Conservation (phyloP, 2,329 filamentous ascomycete species). For the Fonsecaea monophora region DNA sequence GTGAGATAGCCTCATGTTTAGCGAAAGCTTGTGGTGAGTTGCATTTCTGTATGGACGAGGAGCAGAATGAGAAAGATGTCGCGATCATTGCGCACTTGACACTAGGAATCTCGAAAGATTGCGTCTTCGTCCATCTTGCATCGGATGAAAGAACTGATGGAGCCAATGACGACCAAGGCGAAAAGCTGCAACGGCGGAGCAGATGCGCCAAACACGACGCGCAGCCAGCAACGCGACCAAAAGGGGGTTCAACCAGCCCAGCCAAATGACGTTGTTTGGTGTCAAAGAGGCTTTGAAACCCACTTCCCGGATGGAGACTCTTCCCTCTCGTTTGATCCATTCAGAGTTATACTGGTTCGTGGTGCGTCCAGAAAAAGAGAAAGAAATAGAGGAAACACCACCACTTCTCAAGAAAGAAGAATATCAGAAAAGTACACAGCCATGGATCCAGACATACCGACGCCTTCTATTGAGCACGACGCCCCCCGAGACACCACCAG, state of each 20-base stretch:
- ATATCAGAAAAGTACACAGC: neutral
- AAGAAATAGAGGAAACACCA: neutral
- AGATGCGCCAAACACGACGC: neutral
- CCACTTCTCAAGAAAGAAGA: neutral
- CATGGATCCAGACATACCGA: conserved; percentile 39
- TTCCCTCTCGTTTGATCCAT: conserved; percentile 6
- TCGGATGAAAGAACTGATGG: neutral
- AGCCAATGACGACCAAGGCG: neutral
- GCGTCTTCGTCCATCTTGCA: conserved; percentile 1
- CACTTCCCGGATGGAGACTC: conserved; percentile 1
- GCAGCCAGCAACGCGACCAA: conserved; percentile 4
- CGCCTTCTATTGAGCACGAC: conserved; percentile 34
- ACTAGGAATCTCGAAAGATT: neutral
- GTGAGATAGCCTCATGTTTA: neutral
- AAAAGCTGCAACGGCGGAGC: neutral
- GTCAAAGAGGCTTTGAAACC: conserved; percentile 4
- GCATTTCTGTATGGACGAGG: neutral
- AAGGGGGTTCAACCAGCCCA: neutral
- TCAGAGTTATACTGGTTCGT: neutral
- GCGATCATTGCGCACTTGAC: neutral
- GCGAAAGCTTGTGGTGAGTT: neutral
- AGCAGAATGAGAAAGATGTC: neutral
- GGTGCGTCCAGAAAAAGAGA: neutral
- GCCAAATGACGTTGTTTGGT: conserved; percentile 13
- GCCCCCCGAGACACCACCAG: conserved; percentile 14